Evolutionary conservation across 2,329 filamentous ascomycete genomes (phyloP), one percentile per base, ranked within the genome.

Genomic region (Cordyceps javanica): DNA sequence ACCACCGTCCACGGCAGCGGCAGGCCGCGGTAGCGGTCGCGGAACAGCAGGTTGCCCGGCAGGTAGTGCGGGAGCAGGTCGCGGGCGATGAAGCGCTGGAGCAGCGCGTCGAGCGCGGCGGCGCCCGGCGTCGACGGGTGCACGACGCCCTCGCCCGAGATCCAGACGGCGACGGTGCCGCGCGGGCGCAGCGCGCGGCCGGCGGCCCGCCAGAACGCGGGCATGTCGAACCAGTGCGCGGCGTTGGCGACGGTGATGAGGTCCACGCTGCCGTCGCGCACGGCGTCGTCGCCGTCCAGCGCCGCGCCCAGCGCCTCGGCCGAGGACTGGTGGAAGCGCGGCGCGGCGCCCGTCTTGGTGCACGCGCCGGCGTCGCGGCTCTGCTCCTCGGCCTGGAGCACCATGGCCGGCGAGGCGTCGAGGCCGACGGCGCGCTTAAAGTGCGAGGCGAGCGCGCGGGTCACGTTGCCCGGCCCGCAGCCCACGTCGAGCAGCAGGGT

Each of bases 191-290:
- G 67, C 16, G 36, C 67, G 13, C 68, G 68, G 0, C 75, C 76
- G 0, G 79, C 81, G 0, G 69, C 67, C 3, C 60, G 49, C 74
- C 78, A 84, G 68, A 84, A 83, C 0, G 57, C 55, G 0, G 69
- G 61, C 73, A 83, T 75, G 61, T 84, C 73, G 68, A 85, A 83
- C 82, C 82, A 85, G 65, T 85, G 82, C 0, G 79, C 78, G 0
- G 78, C 75, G 3, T 72, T 79, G 0, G 77, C 77, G 9, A 73
- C 73, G 0, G 72, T 76, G 60, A 82, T 68, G 14, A 82, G 65
- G 62, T 81, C 78, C 7, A 81, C 73, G 52, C 66, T 69, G 75
- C 74, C 0, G 73, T 9, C 10, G 32, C 10, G n/a, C n/a, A n/a
- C n/a, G n/a, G n/a, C n/a, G n/a, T n/a, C n/a, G n/a, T n/a, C n/a